Base-by-base conservation (phyloP, 2,329 filamentous ascomycete species). In the Amphichorda felina region DNA sequence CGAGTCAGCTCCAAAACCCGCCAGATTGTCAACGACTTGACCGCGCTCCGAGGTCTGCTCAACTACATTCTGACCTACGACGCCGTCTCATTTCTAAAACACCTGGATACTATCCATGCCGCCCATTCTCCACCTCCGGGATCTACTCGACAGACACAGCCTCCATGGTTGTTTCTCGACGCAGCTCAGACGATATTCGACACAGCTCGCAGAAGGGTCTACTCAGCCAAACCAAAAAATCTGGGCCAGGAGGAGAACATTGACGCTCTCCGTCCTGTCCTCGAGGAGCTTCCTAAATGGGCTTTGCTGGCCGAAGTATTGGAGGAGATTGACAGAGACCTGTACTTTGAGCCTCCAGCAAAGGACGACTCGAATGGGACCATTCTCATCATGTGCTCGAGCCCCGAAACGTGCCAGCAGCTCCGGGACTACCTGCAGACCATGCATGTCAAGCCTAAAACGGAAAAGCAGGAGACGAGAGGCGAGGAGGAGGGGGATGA, bases 211-310 rank as follows among this genome's bases (percentile, higher is more conserved):
- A 74, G 79, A 38, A 72, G 91, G 44, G 89, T 95, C 5, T 98
- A 95, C 50, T 76, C 81, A 8, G 72, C 84, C 30, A 75, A 64
- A 36, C 70, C 76, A 21, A 74, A 70, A 33, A 60, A 69, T 4
- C 63, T 63, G 14, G 61, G 63, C 2, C 56, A 56, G 30, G 56
- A 66, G 28, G 59, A 61, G 13, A 51, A 64, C 50, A 50, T 75
- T 44, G 56, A 86, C 45, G 73, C 79, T 1, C 62, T 95, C 7
- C 69, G 75, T 4, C 85, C 89, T 1, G 81, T 94, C 1, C 69
- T 98, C 2, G 91, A 98, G 57, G 88, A 95, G 53, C 79, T 93
- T 45, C 91, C 91, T 3, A 98, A 98, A 54, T 98, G 91, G 91
- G 68, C 69, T 18, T 66, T 94, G 13, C 64, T 98, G 14, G 81